Base-by-base conservation (phyloP, 164 flowering plant species). In the Tetrastigma voinierianum region DNA sequence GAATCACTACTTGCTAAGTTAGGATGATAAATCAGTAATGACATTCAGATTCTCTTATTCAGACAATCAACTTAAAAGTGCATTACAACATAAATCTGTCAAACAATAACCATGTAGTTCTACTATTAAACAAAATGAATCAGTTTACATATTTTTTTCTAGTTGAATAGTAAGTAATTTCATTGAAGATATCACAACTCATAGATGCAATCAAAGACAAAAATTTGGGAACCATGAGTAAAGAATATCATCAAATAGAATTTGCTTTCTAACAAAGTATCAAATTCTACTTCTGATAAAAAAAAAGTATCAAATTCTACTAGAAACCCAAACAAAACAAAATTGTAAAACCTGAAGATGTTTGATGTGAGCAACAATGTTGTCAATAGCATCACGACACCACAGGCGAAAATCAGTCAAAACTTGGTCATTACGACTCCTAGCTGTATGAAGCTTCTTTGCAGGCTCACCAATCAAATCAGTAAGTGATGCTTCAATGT, bases 381-480 rank as follows among this genome's bases (percentile, higher is more conserved):
- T 65, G 74, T 90, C 97, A 68, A 96, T 85, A n/a, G 98, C 97
- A 80, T 96, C 98, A 16, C 99, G 90, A 51, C 96, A 93, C 98
- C 98, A 96, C 32, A 96, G 70, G 9, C 98, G 95, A 64, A 96
- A 87, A 80, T 93, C 98, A 17, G 99, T 93, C 52, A 77, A 70
- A 60, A 93, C 98, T 79, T 96, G 99, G 74, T 96, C 99, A 68
- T 96, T 96, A 20, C 99, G 74, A 67, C 99, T 96, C 62, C 99
- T 76, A 46, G 98, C 98, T 11, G 99, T 91, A 67, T 96, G 99
- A 12, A 93, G 91, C 83, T 93, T 96, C 81, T 93, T 96, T 2
- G 99, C 99, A 61, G 99, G 97, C 59, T 96, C 99, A 9, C 99
- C 99, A 66, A 91, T 87, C 79, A 93, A 40, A 69, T 91, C 98